A percentile compares a stretch with the other conserved stretches of the same genome.
phyloP scores from a whole-genome alignment of 768 basidiomycete genomes.

The Tubosaeta sp. region DNA sequence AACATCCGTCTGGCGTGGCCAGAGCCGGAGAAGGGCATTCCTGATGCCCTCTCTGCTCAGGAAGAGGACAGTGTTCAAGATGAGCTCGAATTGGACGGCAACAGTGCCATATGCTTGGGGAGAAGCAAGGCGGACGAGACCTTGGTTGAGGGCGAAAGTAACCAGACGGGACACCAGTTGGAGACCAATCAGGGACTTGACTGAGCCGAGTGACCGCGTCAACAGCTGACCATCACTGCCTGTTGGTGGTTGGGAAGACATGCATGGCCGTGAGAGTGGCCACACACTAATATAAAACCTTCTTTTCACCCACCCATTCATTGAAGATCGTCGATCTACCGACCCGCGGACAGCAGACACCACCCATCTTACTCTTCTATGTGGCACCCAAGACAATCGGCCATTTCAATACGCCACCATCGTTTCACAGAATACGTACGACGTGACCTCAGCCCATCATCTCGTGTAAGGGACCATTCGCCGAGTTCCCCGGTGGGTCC shows the following conservation, averaged over 20 bases:
- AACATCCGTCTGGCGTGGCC: conserved; percentile 16
- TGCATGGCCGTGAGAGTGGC: background rate
- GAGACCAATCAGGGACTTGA: conserved; percentile 71
- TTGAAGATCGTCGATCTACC: too few relatives aligned
- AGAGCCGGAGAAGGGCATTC: conserved; percentile 72
- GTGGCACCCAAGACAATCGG: background rate
- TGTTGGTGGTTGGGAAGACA: conserved; percentile 1
- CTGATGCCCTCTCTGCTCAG: conserved; percentile 91
- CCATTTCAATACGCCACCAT: too few relatives aligned
- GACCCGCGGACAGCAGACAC: too few relatives aligned
- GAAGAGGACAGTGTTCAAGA: conserved; percentile 88
- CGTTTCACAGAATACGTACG: too few relatives aligned
- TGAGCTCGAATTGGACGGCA: conserved; percentile 89
- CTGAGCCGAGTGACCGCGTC: conserved; percentile 36
- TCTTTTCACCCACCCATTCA: too few relatives aligned
- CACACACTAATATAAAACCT: too few relatives aligned
- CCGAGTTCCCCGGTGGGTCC: too few relatives aligned
- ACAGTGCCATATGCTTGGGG: conserved; percentile 87
- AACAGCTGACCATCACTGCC: conserved; percentile 16
- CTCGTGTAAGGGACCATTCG: too few relatives aligned
- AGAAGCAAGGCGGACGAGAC: conserved; percentile 75
- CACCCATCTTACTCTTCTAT: background rate
- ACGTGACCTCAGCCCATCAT: too few relatives aligned
- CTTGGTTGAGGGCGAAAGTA: conserved; percentile 89
- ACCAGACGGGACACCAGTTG: conserved; percentile 81